Evolutionary conservation across 106 monocot species (phyloP).

Genomic region (Hemerocallis citrina): DNA sequence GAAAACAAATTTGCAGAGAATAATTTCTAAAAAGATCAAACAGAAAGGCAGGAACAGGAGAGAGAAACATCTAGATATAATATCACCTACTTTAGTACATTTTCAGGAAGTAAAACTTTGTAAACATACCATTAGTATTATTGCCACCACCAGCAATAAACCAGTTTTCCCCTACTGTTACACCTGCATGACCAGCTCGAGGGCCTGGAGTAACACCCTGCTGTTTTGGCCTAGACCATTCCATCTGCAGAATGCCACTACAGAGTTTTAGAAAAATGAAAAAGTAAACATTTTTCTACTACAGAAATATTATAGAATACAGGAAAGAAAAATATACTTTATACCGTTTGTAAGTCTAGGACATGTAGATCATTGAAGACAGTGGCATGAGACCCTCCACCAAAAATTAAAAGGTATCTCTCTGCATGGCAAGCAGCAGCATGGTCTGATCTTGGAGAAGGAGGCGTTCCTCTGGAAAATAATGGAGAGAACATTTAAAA

Average conservation of each 20-base stretch:
- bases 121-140: constrained; percentile 68
- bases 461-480: constrained; percentile 65
- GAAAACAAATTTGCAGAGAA: too few species aligned
- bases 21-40: too few species aligned
- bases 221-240: constrained; percentile 91
- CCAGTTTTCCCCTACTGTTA: constrained; percentile 94
- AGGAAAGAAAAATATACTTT: constrained; percentile 10
- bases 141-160: constrained; percentile 96
- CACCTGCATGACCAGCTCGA: constrained; percentile 94
- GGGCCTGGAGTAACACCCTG: constrained; percentile 76
- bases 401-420: constrained; percentile 92
- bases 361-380: constrained; percentile 99
- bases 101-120: background rate
- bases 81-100: background rate
- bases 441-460: constrained; percentile 98
- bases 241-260: constrained; percentile 62
- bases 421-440: constrained; percentile 92
- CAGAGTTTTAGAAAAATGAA: constrained; percentile 4
- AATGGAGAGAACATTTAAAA: constrained; percentile 1
- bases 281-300: background rate
- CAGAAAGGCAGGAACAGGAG: too few species aligned
- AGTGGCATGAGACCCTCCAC: constrained; percentile 93
- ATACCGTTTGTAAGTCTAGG: constrained; percentile 88
- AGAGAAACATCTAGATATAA: background rate
- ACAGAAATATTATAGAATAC: background rate